phyloP scores from a whole-genome alignment of 371 early-diverging fungal species.

The Mortierella sp. region DNA sequence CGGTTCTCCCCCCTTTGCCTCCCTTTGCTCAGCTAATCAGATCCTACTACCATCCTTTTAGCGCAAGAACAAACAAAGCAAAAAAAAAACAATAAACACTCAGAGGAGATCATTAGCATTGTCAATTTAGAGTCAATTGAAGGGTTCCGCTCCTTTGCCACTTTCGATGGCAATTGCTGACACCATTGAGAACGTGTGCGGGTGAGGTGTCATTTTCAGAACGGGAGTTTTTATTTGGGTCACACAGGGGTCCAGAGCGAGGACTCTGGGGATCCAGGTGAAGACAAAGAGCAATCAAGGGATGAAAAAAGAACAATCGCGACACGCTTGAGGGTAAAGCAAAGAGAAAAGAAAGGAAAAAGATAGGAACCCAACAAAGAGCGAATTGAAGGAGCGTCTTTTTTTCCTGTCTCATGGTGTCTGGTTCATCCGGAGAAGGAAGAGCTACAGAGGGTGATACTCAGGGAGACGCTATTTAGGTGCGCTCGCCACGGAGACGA shows the following conservation, averaged over 20 bases:
- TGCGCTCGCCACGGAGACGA: conserved; percentile 94
- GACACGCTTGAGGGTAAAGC: not conserved
- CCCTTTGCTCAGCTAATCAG: not conserved
- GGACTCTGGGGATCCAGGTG: not conserved
- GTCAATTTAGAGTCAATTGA: not conserved
- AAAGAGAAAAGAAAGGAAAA: not conserved
- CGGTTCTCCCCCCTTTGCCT: not conserved
- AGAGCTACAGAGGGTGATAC: not conserved
- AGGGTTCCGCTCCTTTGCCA: not conserved
- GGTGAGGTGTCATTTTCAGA: not conserved
- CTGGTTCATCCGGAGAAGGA: not conserved
- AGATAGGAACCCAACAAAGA: not conserved
- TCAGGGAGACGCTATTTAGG: conserved; percentile 96
- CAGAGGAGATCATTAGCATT: not conserved
- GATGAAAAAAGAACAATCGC: not conserved
- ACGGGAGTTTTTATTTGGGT: not conserved
- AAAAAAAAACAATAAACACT: not conserved
- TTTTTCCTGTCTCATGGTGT: not conserved
- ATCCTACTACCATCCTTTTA: not conserved
- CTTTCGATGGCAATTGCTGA: not conserved
- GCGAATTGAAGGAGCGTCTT: not conserved
- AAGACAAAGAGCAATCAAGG: not conserved
- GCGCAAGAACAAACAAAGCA: not conserved
- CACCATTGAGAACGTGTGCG: not conserved
- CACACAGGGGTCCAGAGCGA: not conserved